Evolutionary conservation across 768 basidiomycete species (phyloP), one percentile per base, ranked within the genome.

Genomic region (Russula dissimulans): DNA sequence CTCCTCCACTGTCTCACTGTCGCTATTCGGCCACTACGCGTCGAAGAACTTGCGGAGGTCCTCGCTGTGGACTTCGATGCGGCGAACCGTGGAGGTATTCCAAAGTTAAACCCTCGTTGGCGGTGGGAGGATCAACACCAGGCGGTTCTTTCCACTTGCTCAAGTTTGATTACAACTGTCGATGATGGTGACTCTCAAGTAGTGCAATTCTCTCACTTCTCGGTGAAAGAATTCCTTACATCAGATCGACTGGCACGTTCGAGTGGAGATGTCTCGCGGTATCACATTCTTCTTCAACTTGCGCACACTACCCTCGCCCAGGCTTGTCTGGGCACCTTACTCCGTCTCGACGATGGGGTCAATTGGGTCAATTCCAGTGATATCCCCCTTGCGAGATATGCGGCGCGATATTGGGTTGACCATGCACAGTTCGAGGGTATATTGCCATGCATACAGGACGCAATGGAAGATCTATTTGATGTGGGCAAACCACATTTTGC

Each of bases 41-140:
- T 47, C 11, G 45, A 46, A 29, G 45, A 46, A 12, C 54, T 45
- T 5, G 56, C 56, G 10, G 56, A 57, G 17, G 32, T 57, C 29
- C 49, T 60, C 8, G 26, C 54, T 9, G 47, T 60, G 10, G 54
- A 56, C 59, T 60, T 60, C 34, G 45, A 60, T 18, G 17, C 31
- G 10, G 42, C 32, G 7, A 32, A 4, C 29, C 15, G 2, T 1
- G 46, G 8, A 43, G 41, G 32, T 3, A 44, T 48, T 17, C 54
- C 59, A 7, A 41, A 4, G 38, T 44, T 60, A 12, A 34, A 54
- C 31, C 4, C 39, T 2, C 17, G 46, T 36, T 29, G 57, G 57
- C 57, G 57, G 3, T 18, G 22, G 12, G 36, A 38, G 11, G 45
- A 47, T 18, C 36, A 31, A 46, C 42, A 54, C 9, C 15, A 31